A percentile compares a stretch with the other conserved stretches of the same genome.
phyloP scores from a whole-genome alignment of 2,329 filamentous ascomycete species.

The Septoria linicola region DNA sequence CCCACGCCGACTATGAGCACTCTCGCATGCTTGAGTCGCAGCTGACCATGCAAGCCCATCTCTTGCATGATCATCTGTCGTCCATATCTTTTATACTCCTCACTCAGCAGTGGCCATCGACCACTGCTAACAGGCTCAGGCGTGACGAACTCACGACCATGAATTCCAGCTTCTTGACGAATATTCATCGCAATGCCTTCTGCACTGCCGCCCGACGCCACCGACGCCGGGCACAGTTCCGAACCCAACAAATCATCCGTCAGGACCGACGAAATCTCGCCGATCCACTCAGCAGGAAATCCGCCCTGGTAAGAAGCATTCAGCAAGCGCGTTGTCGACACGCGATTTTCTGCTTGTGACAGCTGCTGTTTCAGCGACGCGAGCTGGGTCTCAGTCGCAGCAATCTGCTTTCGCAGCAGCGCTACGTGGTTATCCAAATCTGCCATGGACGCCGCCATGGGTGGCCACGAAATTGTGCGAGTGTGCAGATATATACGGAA shows the following conservation, averaged over 20 bases:
- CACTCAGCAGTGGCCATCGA: slow-evolving; percentile 66
- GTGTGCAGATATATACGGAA: too few relatives aligned
- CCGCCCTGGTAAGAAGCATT: slow-evolving; percentile 39
- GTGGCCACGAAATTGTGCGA: neutral
- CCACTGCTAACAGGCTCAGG: slow-evolving; percentile 13
- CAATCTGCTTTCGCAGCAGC: slow-evolving; percentile 45
- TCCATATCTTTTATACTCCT: slow-evolving; percentile 84
- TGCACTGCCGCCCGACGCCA: slow-evolving; percentile 16
- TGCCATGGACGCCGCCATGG: slow-evolving; percentile 18
- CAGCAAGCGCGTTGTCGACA: slow-evolving; percentile 30
- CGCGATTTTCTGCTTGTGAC: slow-evolving; percentile 42
- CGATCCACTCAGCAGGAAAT: slow-evolving; percentile 44
- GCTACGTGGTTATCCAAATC: slow-evolving; percentile 34
- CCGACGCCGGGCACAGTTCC: slow-evolving; percentile 12
- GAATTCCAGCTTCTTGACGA: slow-evolving; percentile 25
- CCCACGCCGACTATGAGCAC: slow-evolving; percentile 85
- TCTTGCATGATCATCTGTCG: slow-evolving; percentile 86
- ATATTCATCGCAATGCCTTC: slow-evolving; percentile 24
- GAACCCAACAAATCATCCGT: slow-evolving; percentile 22
- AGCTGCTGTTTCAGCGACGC: slow-evolving; percentile 43
- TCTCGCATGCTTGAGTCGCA: slow-evolving; percentile 65
- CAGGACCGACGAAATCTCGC: slow-evolving; percentile 43
- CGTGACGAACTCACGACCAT: slow-evolving; percentile 22
- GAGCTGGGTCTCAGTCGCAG: slow-evolving; percentile 44
- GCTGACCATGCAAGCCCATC: slow-evolving; percentile 75